A percentile compares a stretch with the other conserved stretches of the same genome.
phyloP scores from a whole-genome alignment of 1,139 yeast species.

The Pichia sp. region DNA sequence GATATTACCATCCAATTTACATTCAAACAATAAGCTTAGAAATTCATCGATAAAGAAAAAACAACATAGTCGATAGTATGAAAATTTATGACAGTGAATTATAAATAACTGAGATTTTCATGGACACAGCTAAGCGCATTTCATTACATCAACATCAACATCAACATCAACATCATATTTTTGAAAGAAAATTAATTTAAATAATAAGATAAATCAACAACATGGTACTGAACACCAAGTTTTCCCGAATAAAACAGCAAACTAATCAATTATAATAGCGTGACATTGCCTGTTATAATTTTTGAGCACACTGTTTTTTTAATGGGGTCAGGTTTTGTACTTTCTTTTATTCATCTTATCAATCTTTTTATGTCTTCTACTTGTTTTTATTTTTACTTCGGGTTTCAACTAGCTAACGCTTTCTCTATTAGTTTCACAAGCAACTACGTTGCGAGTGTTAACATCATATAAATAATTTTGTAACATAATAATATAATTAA shows the following conservation, averaged over 20 bases:
- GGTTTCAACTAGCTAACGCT: slow-evolving; percentile 6
- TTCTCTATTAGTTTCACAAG: neutral
- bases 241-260: slow-evolving; percentile 9
- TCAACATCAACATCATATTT: neutral
- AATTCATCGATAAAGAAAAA: neutral
- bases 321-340: neutral
- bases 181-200: neutral
- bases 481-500: slow-evolving; percentile 2
- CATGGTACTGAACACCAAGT: neutral
- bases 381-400: neutral
- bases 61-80: neutral
- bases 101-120: neutral
- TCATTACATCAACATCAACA: too few species aligned
- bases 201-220: neutral
- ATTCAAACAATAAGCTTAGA: neutral
- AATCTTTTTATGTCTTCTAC: neutral
- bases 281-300: neutral
- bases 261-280: neutral
- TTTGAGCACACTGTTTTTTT: neutral
- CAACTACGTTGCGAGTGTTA: neutral
- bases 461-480: neutral
- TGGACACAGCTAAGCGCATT: neutral
- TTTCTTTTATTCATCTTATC: neutral
- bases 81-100: neutral
- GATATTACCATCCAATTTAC: neutral